Conservation (phyloP, 805 yeast species). For the Lachancea lanzarotensis region DNA sequence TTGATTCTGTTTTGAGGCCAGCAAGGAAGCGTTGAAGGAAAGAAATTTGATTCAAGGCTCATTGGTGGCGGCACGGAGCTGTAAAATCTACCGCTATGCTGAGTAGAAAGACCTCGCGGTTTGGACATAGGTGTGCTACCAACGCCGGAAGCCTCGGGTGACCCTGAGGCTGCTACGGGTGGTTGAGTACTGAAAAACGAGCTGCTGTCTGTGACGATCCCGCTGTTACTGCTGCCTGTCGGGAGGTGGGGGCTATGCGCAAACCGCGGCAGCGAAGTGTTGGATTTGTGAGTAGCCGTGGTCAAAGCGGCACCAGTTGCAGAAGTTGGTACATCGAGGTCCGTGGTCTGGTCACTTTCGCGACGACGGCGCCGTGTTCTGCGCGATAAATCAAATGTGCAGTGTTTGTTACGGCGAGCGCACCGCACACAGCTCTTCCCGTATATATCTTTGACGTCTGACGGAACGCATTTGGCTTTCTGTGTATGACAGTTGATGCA, state of each 20-base stretch:
- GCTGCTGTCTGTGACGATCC: too few species aligned
- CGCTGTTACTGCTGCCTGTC: too few species aligned
- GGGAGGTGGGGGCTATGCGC: too few species aligned
- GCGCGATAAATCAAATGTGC: slow-evolving; percentile 62
- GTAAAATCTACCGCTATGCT: background rate
- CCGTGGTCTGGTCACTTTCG: slow-evolving; percentile 1
- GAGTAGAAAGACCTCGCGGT: background rate
- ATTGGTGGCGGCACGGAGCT: background rate
- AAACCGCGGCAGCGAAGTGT: too few species aligned
- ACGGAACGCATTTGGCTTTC: slow-evolving; percentile 79
- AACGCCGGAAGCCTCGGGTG: background rate
- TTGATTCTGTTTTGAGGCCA: background rate
- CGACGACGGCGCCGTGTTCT: slow-evolving; percentile 38
- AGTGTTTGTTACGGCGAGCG: slow-evolving; percentile 49
- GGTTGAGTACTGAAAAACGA: too few species aligned
- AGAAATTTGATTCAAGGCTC: background rate
- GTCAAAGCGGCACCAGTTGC: background rate
- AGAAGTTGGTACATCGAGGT: background rate
- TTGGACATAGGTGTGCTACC: too few species aligned
- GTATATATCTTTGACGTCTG: slow-evolving; percentile 40
- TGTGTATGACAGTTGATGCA: slow-evolving; percentile 58
- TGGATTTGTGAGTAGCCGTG: too few species aligned
- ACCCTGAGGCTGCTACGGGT: too few species aligned
- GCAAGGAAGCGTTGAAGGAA: background rate
- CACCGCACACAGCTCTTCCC: slow-evolving; percentile 71